These are phyloP conservation scores for Cyanidium caldarium DNA, from an alignment of 23 red algal species.

Conservation along the genomic window DNA sequence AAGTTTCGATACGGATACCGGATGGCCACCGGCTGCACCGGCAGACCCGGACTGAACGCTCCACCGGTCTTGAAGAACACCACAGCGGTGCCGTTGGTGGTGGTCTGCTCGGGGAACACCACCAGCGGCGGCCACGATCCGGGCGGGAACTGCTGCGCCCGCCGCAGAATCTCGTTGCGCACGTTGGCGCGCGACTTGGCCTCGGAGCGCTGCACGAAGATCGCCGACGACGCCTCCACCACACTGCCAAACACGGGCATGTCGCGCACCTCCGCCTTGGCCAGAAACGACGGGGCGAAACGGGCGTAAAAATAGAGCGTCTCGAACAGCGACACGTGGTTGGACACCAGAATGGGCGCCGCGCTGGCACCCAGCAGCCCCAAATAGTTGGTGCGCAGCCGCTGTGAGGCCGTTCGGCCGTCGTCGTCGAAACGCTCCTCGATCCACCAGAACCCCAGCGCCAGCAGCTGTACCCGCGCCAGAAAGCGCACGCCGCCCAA, in stretches of 20 bases:
- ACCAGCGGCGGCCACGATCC: background rate
- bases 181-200: background rate
- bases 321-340: background rate
- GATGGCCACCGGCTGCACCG: slow-evolving; percentile 3
- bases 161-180: background rate
- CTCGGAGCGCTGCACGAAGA: background rate
- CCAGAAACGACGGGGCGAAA: background rate
- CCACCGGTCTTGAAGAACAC: background rate
- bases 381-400: too few relatives aligned
- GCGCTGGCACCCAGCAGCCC: too few relatives aligned
- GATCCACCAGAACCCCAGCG: background rate
- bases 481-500: background rate
- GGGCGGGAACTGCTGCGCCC: background rate
- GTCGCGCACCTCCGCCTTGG: background rate
- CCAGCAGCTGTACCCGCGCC: background rate
- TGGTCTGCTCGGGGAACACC: background rate
- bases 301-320: slow-evolving; percentile 3
- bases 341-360: slow-evolving; percentile 1
- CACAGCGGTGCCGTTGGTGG: background rate
- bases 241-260: background rate
- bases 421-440: background rate
- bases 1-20: background rate
- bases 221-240: background rate
- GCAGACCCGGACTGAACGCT: background rate
- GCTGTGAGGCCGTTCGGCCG: background rate